phyloP scores from a whole-genome alignment of 140 eudicot species.

The Ambrosia hybrid region DNA sequence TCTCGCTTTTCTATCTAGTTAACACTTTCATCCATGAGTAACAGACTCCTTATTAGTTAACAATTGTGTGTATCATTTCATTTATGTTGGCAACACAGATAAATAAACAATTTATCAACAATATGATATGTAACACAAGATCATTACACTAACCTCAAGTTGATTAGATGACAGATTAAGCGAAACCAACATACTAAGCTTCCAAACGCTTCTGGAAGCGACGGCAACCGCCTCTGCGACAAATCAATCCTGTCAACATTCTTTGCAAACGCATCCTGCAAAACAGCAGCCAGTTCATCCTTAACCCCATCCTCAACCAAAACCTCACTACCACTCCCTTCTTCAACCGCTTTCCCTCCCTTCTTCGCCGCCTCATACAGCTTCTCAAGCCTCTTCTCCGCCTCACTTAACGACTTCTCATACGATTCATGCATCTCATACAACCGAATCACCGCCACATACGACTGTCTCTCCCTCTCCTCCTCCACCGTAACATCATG shows the following conservation, averaged over 20 bases:
- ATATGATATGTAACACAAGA: neutral
- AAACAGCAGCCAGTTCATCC: constrained; percentile 63
- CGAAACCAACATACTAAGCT: constrained; percentile 42
- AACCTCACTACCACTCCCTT: constrained; percentile 19
- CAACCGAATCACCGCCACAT: constrained; percentile 57
- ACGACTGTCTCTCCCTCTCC: constrained; percentile 49
- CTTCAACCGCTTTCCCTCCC: constrained; percentile 38
- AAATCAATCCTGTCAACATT: constrained; percentile 52
- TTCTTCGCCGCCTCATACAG: constrained; percentile 67
- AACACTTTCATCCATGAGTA: too few relatives aligned
- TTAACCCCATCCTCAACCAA: constrained; percentile 36
- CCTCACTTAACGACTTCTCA: constrained; percentile 65
- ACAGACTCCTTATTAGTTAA: neutral
- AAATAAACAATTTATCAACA: neutral
- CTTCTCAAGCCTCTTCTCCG: constrained; percentile 79
- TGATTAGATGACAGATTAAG: constrained; percentile 70
- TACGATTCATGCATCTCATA: constrained; percentile 77
- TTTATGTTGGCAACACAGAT: neutral
- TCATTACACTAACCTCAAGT: constrained; percentile 56
- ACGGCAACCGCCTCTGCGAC: constrained; percentile 50
- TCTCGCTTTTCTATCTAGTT: too few relatives aligned
- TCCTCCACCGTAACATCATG: constrained; percentile 43
- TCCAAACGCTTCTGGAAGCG: constrained; percentile 78
- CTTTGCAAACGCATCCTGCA: constrained; percentile 48
- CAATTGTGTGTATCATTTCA: neutral